A percentile compares a stretch with the other conserved stretches of the same genome.
phyloP scores from a whole-genome alignment of 2,329 filamentous ascomycete species.

The Pseudogymnoascus sp. region DNA sequence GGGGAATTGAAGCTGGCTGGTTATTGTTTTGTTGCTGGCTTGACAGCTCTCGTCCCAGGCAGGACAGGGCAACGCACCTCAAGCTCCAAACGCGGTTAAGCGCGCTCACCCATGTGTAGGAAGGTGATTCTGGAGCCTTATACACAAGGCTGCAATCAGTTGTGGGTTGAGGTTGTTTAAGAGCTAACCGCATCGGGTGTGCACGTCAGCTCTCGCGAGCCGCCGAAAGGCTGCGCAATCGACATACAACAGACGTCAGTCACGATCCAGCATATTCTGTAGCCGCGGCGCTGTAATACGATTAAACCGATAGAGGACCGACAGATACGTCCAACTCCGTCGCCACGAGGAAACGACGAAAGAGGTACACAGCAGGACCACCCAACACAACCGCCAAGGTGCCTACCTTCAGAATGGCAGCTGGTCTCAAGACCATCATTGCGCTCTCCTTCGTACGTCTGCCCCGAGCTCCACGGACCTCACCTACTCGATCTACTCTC shows the following conservation, averaged over 20 bases:
- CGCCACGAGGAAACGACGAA: neutral
- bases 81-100: slow-evolving; percentile 9
- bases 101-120: neutral
- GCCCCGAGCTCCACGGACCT: neutral
- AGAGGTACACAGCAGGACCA: neutral
- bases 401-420: slow-evolving; percentile 43
- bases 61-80: slow-evolving; percentile 8
- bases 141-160: neutral
- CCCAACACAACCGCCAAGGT: slow-evolving; percentile 12
- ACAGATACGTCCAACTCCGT: neutral
- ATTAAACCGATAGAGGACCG: neutral
- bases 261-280: neutral
- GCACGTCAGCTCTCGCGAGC: slow-evolving; percentile 6
- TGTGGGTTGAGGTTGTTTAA: neutral
- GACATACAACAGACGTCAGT: slow-evolving; percentile 5
- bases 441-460: slow-evolving; percentile 81
- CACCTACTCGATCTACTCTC: neutral
- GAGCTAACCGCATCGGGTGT: neutral
- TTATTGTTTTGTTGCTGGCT: slow-evolving; percentile 1
- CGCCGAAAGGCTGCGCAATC: slow-evolving; percentile 6
- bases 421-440: slow-evolving; percentile 98
- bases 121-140: neutral
- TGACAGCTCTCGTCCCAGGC: slow-evolving; percentile 5
- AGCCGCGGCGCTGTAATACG: neutral
- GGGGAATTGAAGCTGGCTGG: slow-evolving; percentile 4